phyloP scores from a whole-genome alignment of 192 early-diverging fungal genomes.

The Coemansia sp. region DNA sequence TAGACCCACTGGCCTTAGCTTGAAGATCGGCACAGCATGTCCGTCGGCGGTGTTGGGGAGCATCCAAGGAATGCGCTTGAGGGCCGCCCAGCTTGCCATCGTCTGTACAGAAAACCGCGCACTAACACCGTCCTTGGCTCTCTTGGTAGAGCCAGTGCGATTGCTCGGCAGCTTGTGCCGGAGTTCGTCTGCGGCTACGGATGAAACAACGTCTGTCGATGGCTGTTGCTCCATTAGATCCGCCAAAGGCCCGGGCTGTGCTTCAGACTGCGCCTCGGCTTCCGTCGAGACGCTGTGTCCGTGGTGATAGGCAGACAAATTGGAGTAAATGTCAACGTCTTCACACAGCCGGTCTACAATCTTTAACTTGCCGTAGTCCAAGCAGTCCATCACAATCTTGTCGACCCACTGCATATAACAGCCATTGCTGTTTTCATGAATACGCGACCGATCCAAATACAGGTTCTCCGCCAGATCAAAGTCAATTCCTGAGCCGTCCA shows the following conservation, averaged over 20 bases:
- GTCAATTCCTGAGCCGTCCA: slow-evolving; percentile 26
- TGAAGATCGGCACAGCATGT: slow-evolving; percentile 36
- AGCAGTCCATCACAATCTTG: slow-evolving; percentile 37
- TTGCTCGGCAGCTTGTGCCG: neutral
- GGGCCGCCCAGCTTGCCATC: slow-evolving; percentile 27
- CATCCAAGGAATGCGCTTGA: slow-evolving; percentile 31
- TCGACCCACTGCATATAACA: slow-evolving; percentile 7
- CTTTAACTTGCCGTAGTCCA: slow-evolving; percentile 48
- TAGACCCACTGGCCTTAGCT: slow-evolving; percentile 13
- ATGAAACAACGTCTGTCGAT: neutral
- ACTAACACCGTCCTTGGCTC: neutral
- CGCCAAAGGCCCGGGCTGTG: neutral
- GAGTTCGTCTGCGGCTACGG: neutral
- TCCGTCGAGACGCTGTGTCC: neutral
- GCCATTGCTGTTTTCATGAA: neutral
- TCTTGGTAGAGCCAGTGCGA: slow-evolving; percentile 1
- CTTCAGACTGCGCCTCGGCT: neutral
- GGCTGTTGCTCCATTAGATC: neutral
- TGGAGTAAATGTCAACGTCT: slow-evolving; percentile 35
- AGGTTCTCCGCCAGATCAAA: slow-evolving; percentile 31
- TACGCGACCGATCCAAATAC: slow-evolving; percentile 24
- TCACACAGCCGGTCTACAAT: slow-evolving; percentile 29
- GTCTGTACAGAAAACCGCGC: neutral
- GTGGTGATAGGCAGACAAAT: slow-evolving; percentile 35
- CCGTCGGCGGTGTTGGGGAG: slow-evolving; percentile 18